phyloP scores from a whole-genome alignment of 2,329 filamentous ascomycete genomes.

The Colletotrichum tabaci region DNA sequence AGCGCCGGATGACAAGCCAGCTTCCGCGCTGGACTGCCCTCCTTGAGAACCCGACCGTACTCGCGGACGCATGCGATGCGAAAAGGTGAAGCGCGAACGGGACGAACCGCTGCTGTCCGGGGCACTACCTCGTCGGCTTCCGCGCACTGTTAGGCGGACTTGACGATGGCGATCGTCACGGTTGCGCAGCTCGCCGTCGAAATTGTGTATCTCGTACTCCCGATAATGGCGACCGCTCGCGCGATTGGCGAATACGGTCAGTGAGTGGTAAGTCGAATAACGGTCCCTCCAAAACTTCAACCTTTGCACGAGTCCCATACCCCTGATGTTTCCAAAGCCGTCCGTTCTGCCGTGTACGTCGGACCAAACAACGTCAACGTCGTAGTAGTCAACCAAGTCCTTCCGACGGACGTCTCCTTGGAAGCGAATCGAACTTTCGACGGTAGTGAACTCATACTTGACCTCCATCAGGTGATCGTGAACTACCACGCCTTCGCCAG shows the following conservation, averaged over 20 bases:
- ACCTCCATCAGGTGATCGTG: slow-evolving; percentile 65
- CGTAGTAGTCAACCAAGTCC: slow-evolving; percentile 66
- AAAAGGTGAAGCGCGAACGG: slow-evolving; percentile 59
- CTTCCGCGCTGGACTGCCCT: slow-evolving; percentile 44
- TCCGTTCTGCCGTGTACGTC: slow-evolving; percentile 65
- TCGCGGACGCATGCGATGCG: slow-evolving; percentile 59
- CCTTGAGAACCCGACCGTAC: slow-evolving; percentile 51
- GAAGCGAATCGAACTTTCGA: slow-evolving; percentile 63
- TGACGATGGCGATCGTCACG: slow-evolving; percentile 63
- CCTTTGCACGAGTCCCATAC: slow-evolving; percentile 66
- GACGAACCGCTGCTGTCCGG: slow-evolving; percentile 53
- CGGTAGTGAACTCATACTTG: slow-evolving; percentile 66
- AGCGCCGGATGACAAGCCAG: slow-evolving; percentile 44
- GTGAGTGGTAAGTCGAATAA: slow-evolving; percentile 62
- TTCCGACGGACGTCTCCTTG: slow-evolving; percentile 64
- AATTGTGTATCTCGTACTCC: slow-evolving; percentile 64
- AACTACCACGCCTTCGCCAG: slow-evolving; percentile 61
- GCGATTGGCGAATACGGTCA: slow-evolving; percentile 65
- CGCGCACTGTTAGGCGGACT: slow-evolving; percentile 59
- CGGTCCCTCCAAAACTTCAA: slow-evolving; percentile 68
- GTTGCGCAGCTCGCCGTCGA: slow-evolving; percentile 62
- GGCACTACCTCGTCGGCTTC: slow-evolving; percentile 58
- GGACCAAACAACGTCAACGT: slow-evolving; percentile 68
- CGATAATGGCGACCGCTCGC: slow-evolving; percentile 59
- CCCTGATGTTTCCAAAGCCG: slow-evolving; percentile 64